Conservation (phyloP, 1,284 basidiomycete genomes). For the Boletus sp. region DNA sequence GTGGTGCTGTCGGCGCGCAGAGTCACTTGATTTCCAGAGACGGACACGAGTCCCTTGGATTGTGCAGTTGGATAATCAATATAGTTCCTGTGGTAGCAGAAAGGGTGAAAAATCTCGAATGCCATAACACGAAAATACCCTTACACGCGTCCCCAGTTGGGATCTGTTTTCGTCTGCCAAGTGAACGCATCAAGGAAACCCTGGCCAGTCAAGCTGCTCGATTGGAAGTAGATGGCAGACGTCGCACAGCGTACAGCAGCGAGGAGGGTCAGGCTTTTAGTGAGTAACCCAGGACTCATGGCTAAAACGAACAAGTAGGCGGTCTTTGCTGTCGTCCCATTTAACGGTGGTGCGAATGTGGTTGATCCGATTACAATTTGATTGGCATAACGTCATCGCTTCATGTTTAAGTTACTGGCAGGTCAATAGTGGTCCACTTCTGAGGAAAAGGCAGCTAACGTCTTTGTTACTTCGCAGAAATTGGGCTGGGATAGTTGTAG, state of each 20-base stretch:
- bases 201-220: conserved; percentile 22
- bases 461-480: no score
- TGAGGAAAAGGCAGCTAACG: no score
- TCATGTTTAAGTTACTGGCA: not conserved
- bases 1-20: conserved; percentile 27
- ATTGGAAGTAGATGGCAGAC: conserved; percentile 18
- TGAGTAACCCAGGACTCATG: conserved; percentile 9
- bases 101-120: not conserved
- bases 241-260: conserved; percentile 6
- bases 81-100: conserved; percentile 22
- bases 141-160: conserved; percentile 28
- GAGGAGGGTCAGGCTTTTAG: conserved; percentile 14
- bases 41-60: conserved; percentile 20
- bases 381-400: not conserved
- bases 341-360: conserved; percentile 6
- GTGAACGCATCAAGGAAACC: conserved; percentile 23
- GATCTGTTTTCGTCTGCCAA: conserved; percentile 18
- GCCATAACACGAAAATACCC: not conserved
- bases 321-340: not conserved
- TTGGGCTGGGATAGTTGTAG: not conserved
- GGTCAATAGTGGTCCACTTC: not conserved
- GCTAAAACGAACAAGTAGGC: not conserved
- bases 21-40: conserved; percentile 21
- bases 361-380: not conserved
- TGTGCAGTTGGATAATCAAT: conserved; percentile 16